phyloP scores from a whole-genome alignment of 805 yeast genomes.

The Yarrowia sp. region DNA sequence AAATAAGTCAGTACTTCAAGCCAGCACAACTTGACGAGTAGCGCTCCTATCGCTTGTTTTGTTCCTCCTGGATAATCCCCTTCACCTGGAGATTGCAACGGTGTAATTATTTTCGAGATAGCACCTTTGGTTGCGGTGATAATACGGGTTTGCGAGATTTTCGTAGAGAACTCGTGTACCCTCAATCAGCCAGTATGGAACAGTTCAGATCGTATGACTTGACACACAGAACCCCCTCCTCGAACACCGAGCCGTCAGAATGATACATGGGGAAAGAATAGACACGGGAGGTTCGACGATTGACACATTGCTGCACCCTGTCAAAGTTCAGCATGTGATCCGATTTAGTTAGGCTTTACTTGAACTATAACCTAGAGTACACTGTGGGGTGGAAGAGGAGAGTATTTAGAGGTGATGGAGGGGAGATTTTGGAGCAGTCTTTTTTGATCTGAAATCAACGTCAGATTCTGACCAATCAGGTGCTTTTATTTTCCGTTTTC shows the following conservation, averaged over 20 bases:
- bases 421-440: too few relatives aligned
- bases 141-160: neutral
- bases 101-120: neutral
- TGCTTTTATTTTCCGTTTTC: too few relatives aligned
- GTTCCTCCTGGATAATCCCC: too few relatives aligned
- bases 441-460: too few relatives aligned
- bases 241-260: neutral
- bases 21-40: neutral
- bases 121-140: neutral
- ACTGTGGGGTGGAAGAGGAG: too few relatives aligned
- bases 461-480: too few relatives aligned
- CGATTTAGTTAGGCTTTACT: slow-evolving; percentile 1
- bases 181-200: neutral
- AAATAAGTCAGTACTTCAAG: neutral
- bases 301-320: neutral
- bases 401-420: too few relatives aligned
- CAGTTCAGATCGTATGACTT: neutral
- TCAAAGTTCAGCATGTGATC: neutral
- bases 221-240: neutral
- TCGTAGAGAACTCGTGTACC: neutral
- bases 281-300: neutral
- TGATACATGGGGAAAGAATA: neutral
- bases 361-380: neutral
- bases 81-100: neutral
- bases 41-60: neutral